A percentile compares a stretch with the other conserved stretches of the same genome.
These are phyloP conservation scores for Cercospora brassicicola DNA, from an alignment of 2,329 filamentous ascomycete species.

Conservation along the genomic window DNA sequence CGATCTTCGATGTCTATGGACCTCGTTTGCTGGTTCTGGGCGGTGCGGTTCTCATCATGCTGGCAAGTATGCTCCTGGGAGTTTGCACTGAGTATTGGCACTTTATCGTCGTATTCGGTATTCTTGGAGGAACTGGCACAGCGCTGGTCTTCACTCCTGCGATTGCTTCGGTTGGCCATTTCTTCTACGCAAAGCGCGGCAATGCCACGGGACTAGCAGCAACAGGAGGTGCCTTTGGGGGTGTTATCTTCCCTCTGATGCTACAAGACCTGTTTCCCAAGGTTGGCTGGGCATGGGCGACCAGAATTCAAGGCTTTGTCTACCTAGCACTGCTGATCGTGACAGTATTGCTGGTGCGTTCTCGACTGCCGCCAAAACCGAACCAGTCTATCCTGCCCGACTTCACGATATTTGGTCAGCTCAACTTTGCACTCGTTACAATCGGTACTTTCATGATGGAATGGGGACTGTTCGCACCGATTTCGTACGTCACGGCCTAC, in stretches of 20 bases:
- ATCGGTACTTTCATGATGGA: slow-evolving; percentile 49
- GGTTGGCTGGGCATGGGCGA: slow-evolving; percentile 50
- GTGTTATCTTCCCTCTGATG: slow-evolving; percentile 49
- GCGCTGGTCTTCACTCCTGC: slow-evolving; percentile 81
- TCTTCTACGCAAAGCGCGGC: slow-evolving; percentile 72
- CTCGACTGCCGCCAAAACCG: slow-evolving; percentile 44
- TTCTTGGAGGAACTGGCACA: slow-evolving; percentile 70
- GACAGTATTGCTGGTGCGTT: slow-evolving; percentile 43
- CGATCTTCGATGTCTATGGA: slow-evolving; percentile 33
- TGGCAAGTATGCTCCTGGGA: slow-evolving; percentile 66
- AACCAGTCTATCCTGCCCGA: slow-evolving; percentile 45
- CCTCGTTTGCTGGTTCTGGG: slow-evolving; percentile 62
- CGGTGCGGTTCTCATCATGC: slow-evolving; percentile 63
- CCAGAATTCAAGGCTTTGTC: slow-evolving; percentile 47
- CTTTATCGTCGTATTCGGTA: slow-evolving; percentile 63
- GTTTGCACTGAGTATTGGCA: slow-evolving; percentile 53
- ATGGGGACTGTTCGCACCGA: slow-evolving; percentile 60
- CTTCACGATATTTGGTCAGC: slow-evolving; percentile 44
- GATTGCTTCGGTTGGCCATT: slow-evolving; percentile 76
- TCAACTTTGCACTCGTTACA: slow-evolving; percentile 44
- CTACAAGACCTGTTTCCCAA: slow-evolving; percentile 43
- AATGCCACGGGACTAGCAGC: slow-evolving; percentile 77
- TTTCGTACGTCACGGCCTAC: slow-evolving; percentile 78
- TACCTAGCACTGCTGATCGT: slow-evolving; percentile 43
- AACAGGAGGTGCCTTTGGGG: slow-evolving; percentile 58